Evolutionary conservation across 441 rosid species (phyloP).

Genomic region (Pelargonium myrrhifolium): DNA sequence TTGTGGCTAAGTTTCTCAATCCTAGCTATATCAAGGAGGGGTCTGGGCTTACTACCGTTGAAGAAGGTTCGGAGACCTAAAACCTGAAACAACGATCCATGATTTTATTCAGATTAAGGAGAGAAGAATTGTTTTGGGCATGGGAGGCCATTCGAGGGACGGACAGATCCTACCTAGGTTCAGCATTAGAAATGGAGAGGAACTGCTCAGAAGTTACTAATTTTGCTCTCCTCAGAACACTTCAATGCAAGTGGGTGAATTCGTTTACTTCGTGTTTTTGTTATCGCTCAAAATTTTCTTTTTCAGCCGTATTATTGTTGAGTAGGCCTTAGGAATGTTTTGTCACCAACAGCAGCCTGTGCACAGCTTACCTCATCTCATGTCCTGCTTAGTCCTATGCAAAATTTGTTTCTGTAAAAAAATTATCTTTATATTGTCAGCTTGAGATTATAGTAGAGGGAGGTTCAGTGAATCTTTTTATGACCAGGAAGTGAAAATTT

Average conservation of each 20-base stretch:
- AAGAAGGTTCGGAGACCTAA: constrained; percentile 58
- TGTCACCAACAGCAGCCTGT: constrained; percentile 4
- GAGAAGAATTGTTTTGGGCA: not conserved
- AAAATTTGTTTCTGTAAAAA: constrained; percentile 1
- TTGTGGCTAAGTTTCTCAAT: constrained; percentile 78
- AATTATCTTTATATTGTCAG: not conserved
- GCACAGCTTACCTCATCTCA: constrained; percentile 1
- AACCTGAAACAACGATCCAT: not conserved
- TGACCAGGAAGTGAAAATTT: no score
- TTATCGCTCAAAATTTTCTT: not conserved
- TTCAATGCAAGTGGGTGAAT: not conserved
- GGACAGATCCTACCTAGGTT: no score
- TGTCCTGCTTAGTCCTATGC: not conserved
- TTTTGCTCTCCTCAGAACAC: constrained; percentile 3
- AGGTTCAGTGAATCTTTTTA: no score
- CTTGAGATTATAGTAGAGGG: not conserved
- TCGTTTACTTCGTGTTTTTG: not conserved
- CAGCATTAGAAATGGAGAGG: no score
- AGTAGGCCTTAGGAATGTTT: constrained; percentile 5
- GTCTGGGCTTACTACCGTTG: constrained; percentile 53
- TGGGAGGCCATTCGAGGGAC: not conserved
- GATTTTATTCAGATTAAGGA: not conserved
- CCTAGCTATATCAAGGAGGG: constrained; percentile 62
- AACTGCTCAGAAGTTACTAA: not conserved
- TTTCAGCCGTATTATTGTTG: not conserved